Evolutionary conservation across 768 basidiomycete species (phyloP).

Genomic region (Pleurotus salmoneostramineus): DNA sequence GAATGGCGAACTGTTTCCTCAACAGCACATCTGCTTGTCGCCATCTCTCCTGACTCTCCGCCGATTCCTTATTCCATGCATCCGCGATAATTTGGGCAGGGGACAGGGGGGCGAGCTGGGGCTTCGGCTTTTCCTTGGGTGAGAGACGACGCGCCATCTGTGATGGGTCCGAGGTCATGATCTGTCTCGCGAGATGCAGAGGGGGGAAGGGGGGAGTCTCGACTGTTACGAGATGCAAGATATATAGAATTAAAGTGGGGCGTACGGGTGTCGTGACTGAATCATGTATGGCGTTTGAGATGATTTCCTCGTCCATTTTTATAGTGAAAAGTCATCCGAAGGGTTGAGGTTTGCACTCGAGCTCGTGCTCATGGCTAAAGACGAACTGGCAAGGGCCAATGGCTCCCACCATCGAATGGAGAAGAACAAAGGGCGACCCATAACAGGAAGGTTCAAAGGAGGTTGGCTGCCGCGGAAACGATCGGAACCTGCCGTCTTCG

Average conservation of each 20-base stretch:
- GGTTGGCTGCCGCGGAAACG: slow-evolving; percentile 23
- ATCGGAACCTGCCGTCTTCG: slow-evolving; percentile 43
- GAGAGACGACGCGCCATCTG: slow-evolving; percentile 10
- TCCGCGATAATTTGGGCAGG: slow-evolving; percentile 65
- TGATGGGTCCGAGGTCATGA: slow-evolving; percentile 31
- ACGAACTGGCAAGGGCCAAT: slow-evolving; percentile 28
- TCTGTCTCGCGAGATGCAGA: slow-evolving; percentile 28
- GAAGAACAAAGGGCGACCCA: slow-evolving; percentile 45
- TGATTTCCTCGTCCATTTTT: slow-evolving; percentile 31
- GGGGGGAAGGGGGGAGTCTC: slow-evolving; percentile 23
- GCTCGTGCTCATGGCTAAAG: slow-evolving; percentile 31
- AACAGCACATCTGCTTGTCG: slow-evolving; percentile 27
- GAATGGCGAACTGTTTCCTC: slow-evolving; percentile 5
- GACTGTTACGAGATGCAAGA: slow-evolving; percentile 20
- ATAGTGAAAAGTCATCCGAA: slow-evolving; percentile 37
- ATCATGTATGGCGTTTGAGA: slow-evolving; percentile 5
- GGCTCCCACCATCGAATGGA: slow-evolving; percentile 32
- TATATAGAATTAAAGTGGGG: slow-evolving; percentile 13
- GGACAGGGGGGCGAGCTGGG: slow-evolving; percentile 31
- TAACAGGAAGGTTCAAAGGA: slow-evolving; percentile 50
- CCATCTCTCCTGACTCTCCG: slow-evolving; percentile 59
- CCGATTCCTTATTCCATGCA: slow-evolving; percentile 63
- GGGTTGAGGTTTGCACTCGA: slow-evolving; percentile 34
- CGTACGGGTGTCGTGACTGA: slow-evolving; percentile 8
- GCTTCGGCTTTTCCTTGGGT: slow-evolving; percentile 24